Conservation (phyloP, 202 grass and related monocot species). For the Eragrostis tef region DNA sequence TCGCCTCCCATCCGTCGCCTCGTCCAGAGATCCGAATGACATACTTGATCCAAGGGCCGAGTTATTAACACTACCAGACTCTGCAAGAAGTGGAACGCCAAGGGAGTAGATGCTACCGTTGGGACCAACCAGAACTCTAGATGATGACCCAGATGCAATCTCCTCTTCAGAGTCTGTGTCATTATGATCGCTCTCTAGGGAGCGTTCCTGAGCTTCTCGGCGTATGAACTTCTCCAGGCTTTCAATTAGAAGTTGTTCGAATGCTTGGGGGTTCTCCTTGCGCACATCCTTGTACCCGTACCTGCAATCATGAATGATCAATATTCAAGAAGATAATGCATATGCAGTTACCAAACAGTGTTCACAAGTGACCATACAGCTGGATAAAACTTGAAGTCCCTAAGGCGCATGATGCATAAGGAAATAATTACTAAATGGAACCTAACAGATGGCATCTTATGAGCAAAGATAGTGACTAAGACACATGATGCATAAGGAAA, state of each 20-base stretch:
- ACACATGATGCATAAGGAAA: slow-evolving; percentile 9
- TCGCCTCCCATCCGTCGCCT: slow-evolving; percentile 48
- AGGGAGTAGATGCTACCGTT: slow-evolving; percentile 71
- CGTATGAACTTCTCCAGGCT: slow-evolving; percentile 92
- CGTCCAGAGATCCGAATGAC: slow-evolving; percentile 57
- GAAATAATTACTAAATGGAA: slow-evolving; percentile 21
- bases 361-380: background rate
- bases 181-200: slow-evolving; percentile 81
- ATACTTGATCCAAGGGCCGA: slow-evolving; percentile 56
- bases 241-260: slow-evolving; percentile 86
- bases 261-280: slow-evolving; percentile 79
- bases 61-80: slow-evolving; percentile 38
- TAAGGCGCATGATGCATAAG: background rate
- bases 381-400: background rate
- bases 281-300: slow-evolving; percentile 98
- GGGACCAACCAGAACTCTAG: slow-evolving; percentile 74
- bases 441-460: slow-evolving; percentile 15
- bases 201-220: slow-evolving; percentile 87
- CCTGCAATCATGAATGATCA: slow-evolving; percentile 58
- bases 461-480: slow-evolving; percentile 10
- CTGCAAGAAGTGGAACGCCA: slow-evolving; percentile 60
- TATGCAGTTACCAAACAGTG: slow-evolving; percentile 13
- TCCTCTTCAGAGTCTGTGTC: slow-evolving; percentile 70
- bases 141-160: slow-evolving; percentile 46
- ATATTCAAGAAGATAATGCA: slow-evolving; percentile 25